Percentiles rank a stretch among this genome's conserved stretches.
Conservation (phyloP, 805 yeast genomes). For the Groenewaldozyma salmanticensis region DNA sequence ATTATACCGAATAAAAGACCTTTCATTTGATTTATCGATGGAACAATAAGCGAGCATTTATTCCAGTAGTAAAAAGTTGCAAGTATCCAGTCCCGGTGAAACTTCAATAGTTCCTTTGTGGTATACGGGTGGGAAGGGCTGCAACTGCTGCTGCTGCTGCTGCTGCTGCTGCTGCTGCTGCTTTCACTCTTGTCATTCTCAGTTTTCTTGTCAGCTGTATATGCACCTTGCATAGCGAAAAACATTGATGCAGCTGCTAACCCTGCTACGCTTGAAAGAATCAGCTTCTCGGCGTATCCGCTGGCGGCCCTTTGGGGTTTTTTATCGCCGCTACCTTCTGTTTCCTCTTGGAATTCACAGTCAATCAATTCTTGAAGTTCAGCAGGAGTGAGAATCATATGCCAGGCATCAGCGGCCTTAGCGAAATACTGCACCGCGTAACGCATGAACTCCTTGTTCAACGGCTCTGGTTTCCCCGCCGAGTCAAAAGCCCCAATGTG, state of each 20-base stretch:
- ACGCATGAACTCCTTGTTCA: not conserved
- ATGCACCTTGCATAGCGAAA: no score
- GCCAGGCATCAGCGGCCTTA: constrained; percentile 8
- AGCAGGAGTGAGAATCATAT: constrained; percentile 1
- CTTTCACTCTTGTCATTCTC: not conserved
- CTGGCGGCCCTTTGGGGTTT: not conserved
- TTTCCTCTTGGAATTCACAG: not conserved
- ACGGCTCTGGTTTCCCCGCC: not conserved
- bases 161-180: not conserved
- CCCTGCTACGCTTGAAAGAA: not conserved
- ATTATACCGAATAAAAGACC: not conserved
- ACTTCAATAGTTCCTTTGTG: not conserved
- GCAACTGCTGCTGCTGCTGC: not conserved
- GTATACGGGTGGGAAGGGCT: no score
- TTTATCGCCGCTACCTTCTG: no score
- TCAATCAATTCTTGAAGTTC: constrained; percentile 4
- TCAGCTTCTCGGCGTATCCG: not conserved
- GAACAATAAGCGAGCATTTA: not conserved
- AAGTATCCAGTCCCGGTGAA: not conserved
- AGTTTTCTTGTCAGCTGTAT: no score
- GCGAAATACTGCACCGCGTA: not conserved
- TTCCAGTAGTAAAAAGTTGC: not conserved
- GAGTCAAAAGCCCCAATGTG: not conserved
- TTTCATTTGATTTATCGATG: not conserved
- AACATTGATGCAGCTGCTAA: not conserved